Evolutionary conservation across 495 filamentous ascomycete species (phyloP), one percentile per base, ranked within the genome.

Genomic region (Astrothelium macrocarpum): DNA sequence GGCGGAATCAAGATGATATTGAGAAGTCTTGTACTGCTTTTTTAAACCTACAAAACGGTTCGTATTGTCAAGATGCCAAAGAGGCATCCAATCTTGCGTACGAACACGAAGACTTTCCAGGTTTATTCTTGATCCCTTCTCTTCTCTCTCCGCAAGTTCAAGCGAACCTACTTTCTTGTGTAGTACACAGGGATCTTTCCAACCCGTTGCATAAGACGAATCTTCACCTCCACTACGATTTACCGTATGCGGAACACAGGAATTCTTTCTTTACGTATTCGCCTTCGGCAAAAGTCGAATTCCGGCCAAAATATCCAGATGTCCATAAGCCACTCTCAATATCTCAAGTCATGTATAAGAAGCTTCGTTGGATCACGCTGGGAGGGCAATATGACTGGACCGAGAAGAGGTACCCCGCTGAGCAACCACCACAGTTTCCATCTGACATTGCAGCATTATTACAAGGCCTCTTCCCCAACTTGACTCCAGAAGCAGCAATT

Each of bases 351-450:
- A 77, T 96, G 1, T 79, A 85, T 36, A 87, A 86, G 65, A 92
- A 89, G 64, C 82, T 97, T 7, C 89, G 90, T 53, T 97, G 93
- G 94, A 82, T 95, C 16, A 96, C 93, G 5, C 80, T 97, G 12
- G 94, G 93, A 31, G 91, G 90, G 0, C 91, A 97, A 70, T 96
- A 97, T 75, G 87, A 97, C 74, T 96, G 93, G 93, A 92, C 90
- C 1, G 79, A 81, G 39, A 91, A 95, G 70, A 75, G 80, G 31
- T 96, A 97, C 71, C 90, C 91, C 0, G 68, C 73, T 1, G 80
- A 79, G 59, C 64, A 65, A 1, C 86, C 90, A n/a, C 88, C 89
- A 2, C 64, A 70, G 1, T 96, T 96, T 66, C 93, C 93, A 2
- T 45, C 65, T 2, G 91, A 96, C 70, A 81, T 94, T 63, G 82